phyloP scores from a whole-genome alignment of 1,284 basidiomycete genomes.

The Takashimella tepidaria region DNA sequence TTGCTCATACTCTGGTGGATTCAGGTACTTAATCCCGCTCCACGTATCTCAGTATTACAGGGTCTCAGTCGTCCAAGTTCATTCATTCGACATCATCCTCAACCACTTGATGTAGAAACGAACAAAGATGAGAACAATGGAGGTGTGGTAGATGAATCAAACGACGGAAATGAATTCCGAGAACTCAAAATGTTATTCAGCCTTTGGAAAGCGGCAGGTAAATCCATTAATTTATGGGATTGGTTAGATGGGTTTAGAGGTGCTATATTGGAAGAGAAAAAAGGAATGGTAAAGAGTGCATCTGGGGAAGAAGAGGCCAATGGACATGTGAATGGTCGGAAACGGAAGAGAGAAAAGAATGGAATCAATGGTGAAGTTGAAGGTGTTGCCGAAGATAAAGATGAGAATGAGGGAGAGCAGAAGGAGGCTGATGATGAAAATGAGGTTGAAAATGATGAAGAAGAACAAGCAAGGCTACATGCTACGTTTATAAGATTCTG shows the following conservation, averaged over 20 bases:
- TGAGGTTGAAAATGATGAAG: conserved; percentile 11
- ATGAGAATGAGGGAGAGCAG: neutral
- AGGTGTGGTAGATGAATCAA: neutral
- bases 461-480: conserved; percentile 29
- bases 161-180: conserved; percentile 17
- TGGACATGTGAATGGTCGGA: neutral
- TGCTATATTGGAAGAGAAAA: conserved; percentile 7
- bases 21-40: conserved; percentile 14
- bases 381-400: neutral
- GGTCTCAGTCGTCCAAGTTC: conserved; percentile 6
- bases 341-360: neutral
- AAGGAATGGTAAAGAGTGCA: neutral
- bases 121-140: neutral
- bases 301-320: neutral
- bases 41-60: conserved; percentile 14
- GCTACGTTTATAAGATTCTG: conserved; percentile 42
- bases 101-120: neutral
- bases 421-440: conserved; percentile 2
- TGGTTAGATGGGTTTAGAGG: conserved; percentile 40
- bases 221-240: conserved; percentile 43
- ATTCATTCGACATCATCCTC: conserved; percentile 4
- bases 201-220: conserved; percentile 36
- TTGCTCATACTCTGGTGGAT: too few relatives aligned
- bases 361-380: neutral
- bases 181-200: conserved; percentile 32